Base-by-base conservation (phyloP, 2,329 filamentous ascomycete genomes). In the Periconia digitata region DNA sequence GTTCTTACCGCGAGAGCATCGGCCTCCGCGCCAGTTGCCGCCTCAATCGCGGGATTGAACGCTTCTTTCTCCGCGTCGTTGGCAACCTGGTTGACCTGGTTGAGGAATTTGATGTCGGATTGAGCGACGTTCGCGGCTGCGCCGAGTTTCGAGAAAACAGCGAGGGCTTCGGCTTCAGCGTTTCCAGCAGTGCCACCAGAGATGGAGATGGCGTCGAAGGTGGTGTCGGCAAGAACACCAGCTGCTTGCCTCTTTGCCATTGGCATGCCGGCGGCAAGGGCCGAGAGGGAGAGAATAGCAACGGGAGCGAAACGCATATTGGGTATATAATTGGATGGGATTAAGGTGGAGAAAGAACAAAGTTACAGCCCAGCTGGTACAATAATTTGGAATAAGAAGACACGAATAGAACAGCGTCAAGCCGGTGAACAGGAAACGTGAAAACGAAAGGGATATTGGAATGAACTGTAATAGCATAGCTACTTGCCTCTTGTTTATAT, bases 31-130 rank as follows among this genome's bases (percentile, higher is more conserved):
- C 66, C 66, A 0, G 76, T 72, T 8, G 79, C 79, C 3, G 73
- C 75, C 12, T 67, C 72, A 50, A 81, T 78, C 34, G 79, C 76
- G 15, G 78, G 73, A 67, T 84, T 81, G 72, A 82, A 84, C 0
- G 71, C 71, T 8, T 74, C 69, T 1, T 68, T 74, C 67, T 84
- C 81, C n/a, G 81, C 80, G 20, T 70, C 62, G 62, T 84, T 81
- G 46, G 80, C 79, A 0, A 76, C 75, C 54, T 73, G 71, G 55
- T 82, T 80, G 16, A 80, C 81, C 0, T 72, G 71, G 47, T 76
- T 72, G 56, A 84, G 72, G 62, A 81, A 81, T 27, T 72, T 70
- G 4, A 81, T 64, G 55, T 83, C 81, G 8, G 68, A 62, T 10
- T 66, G 61, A 40, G 76, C 74, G 38, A 83, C 76, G 18, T 64